Conservation (phyloP, 805 yeast species). For the Kazachstania psychrophila region DNA sequence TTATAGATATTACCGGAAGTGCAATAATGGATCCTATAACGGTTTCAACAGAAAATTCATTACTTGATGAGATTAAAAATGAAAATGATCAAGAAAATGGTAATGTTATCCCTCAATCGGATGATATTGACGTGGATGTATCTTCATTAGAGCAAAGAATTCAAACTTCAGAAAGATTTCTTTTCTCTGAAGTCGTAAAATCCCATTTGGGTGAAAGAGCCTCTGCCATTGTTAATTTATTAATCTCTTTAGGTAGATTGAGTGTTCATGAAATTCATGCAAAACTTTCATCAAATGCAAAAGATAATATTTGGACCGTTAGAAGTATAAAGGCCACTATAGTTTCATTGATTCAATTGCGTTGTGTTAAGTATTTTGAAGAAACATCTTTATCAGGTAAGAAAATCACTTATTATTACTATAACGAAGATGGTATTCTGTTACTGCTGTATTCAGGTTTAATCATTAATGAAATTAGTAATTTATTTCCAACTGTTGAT, state of each 20-base stretch:
- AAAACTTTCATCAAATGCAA: conserved; percentile 33
- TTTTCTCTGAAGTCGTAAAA: conserved; percentile 45
- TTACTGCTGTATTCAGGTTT: conserved; percentile 69
- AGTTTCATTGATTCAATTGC: conserved; percentile 69
- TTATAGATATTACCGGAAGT: too few relatives aligned
- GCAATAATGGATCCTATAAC: too few relatives aligned
- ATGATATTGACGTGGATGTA: conserved; percentile 6
- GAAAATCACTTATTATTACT: conserved; percentile 41
- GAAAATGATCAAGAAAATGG: too few relatives aligned
- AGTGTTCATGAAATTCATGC: conserved; percentile 45
- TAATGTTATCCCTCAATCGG: neutral
- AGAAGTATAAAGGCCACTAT: conserved; percentile 52
- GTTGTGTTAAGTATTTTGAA: conserved; percentile 61
- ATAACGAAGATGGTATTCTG: conserved; percentile 55
- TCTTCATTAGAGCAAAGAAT: conserved; percentile 36
- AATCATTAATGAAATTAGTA: conserved; percentile 46
- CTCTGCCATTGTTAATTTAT: conserved; percentile 46
- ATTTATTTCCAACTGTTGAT: conserved; percentile 19
- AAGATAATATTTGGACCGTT: conserved; percentile 22
- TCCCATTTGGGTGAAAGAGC: conserved; percentile 67
- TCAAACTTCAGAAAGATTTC: conserved; percentile 52
- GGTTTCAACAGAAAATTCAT: too few relatives aligned
- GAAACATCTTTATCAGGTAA: conserved; percentile 30
- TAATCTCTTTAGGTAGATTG: conserved; percentile 62
- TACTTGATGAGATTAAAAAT: too few relatives aligned